Evolutionary conservation across 2,329 filamentous ascomycete genomes (phyloP).

Genomic region (Albifimbria verrucaria): DNA sequence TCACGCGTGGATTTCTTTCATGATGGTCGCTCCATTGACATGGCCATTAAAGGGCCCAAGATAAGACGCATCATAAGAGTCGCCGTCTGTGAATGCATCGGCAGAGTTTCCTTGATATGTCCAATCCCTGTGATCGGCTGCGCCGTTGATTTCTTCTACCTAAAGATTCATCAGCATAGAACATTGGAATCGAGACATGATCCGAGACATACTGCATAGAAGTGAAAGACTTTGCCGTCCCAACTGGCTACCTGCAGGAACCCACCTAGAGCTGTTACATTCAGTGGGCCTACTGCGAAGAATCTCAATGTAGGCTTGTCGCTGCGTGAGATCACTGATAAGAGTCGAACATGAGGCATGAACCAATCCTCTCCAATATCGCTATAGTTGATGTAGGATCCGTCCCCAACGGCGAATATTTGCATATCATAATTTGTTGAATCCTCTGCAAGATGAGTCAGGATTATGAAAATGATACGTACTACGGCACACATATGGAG

Average conservation of each 20-base stretch:
- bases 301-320: background rate
- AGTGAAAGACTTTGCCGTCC: constrained; percentile 5
- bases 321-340: background rate
- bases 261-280: background rate
- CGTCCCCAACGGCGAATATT: background rate
- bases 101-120: constrained; percentile 7
- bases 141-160: background rate
- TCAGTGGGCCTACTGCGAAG: background rate
- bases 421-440: background rate
- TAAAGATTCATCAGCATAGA: background rate
- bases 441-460: background rate
- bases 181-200: background rate
- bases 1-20: constrained; percentile 8
- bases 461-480: background rate
- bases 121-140: constrained; percentile 1
- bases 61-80: constrained; percentile 1
- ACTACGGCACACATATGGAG: background rate
- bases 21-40: constrained; percentile 8
- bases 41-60: constrained; percentile 10
- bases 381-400: background rate
- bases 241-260: constrained; percentile 7
- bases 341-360: background rate
- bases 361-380: background rate
- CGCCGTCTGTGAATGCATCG: constrained; percentile 5
- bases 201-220: constrained; percentile 3